Percentiles rank a stretch among this genome's conserved stretches.
Evolutionary conservation across 192 early-diverging fungal genomes (phyloP).

Genomic region (Rhizophlyctis rosea): DNA sequence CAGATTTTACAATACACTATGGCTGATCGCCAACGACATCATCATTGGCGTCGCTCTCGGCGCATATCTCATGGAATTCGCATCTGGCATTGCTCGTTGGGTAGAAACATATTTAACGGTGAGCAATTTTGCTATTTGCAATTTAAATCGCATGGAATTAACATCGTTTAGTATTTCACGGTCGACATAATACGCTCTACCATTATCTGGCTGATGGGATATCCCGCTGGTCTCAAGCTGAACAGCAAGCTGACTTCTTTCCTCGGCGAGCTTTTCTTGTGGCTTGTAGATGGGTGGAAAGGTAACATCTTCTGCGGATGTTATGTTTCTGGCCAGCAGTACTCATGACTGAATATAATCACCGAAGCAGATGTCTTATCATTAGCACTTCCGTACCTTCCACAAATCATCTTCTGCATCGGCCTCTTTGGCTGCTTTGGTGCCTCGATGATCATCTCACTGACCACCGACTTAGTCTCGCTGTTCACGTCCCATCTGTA

Average conservation of each 20-base stretch:
- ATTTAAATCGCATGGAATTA: too few relatives aligned
- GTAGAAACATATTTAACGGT: constrained; percentile 11
- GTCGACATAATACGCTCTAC: constrained; percentile 67
- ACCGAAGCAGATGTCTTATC: too few relatives aligned
- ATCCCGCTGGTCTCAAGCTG: constrained; percentile 94
- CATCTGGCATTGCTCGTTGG: constrained; percentile 22
- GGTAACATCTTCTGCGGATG: constrained; percentile 30
- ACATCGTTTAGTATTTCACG: constrained; percentile 28
- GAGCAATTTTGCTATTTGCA: not conserved
- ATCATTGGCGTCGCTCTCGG: constrained; percentile 82
- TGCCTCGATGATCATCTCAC: constrained; percentile 75
- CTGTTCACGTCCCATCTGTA: constrained; percentile 89
- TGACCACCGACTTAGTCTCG: constrained; percentile 80
- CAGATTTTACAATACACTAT: constrained; percentile 93
- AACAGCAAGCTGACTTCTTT: constrained; percentile 87
- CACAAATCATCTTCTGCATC: constrained; percentile 63
- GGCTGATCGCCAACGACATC: constrained; percentile 91
- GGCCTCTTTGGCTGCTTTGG: constrained; percentile 79
- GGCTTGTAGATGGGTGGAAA: constrained; percentile 85
- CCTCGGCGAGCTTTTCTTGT: constrained; percentile 86
- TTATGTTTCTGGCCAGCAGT: not conserved
- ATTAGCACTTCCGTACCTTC: constrained; percentile 37
- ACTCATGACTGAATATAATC: too few relatives aligned
- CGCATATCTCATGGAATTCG: constrained; percentile 63
- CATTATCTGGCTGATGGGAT: constrained; percentile 86